Evolutionary conservation across 768 basidiomycete species (phyloP), one percentile per base, ranked within the genome.

Genomic region (Atractiella rhizophila): DNA sequence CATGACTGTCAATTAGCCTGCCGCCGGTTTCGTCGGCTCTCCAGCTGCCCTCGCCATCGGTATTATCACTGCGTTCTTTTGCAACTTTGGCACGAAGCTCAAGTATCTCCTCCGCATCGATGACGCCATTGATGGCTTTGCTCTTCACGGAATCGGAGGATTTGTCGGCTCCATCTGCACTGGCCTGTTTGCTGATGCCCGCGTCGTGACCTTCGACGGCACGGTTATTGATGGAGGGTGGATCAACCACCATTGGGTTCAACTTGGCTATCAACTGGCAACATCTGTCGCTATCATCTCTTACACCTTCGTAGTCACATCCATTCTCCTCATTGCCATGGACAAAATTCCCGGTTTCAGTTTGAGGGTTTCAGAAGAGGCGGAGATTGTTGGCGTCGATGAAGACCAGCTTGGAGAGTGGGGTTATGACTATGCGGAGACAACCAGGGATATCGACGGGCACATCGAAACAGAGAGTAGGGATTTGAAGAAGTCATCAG

Each of bases 51-150:
- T 88, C 4, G 64, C 74, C 1, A 86, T 81, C 55, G 88, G 88
- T 29, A 66, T 86, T 48, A 62, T 80, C 52, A 77, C 74, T 0
- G 79, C 79, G 15, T 76, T 74, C 0, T 49, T 73, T 2, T 91
- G 81, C 64, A 96, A 96, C 61, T 82, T 81, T 57, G 79, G 82
- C n/a, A 94, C 88, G 4, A 75, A 88, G 51, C 68, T 96, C 56
- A 96, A 94, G 62, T 81, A 77, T 57, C 36, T 77, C 28, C 43
- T 50, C 28, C 16, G 26, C 4, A 39, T 48, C 36, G 48, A 46
- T 18, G 50, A 41, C 36, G 28, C 30, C 28, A 52, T 62, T 54
- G 61, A 85, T 75, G 83, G 94, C 55, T 91, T 88, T 54, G 82
- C 86, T 4, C 73, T 74, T 13, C 78, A 81, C 52, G 69, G 44